Evolutionary conservation across 1,284 basidiomycete species (phyloP).

Genomic region (Cryptococcus deneoformans): DNA sequence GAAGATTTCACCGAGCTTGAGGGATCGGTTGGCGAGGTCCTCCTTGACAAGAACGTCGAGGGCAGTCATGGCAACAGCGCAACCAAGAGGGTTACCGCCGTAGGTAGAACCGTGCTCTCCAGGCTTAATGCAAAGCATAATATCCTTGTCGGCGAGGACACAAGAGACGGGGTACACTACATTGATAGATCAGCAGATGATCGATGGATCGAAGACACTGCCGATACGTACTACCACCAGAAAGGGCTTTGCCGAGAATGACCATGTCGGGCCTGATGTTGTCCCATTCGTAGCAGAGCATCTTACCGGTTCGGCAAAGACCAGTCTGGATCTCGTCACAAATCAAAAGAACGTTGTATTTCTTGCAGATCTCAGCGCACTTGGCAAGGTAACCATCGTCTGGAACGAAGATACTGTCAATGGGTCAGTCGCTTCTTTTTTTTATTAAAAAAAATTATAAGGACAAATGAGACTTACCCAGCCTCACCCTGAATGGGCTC

Average conservation of each 20-base stretch:
- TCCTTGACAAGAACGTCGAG: conserved; percentile 86
- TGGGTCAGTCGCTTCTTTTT: too few relatives aligned
- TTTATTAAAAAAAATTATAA: background rate
- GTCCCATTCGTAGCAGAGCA: conserved; percentile 82
- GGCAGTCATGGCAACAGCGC: conserved; percentile 89
- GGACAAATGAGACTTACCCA: conserved; percentile 61
- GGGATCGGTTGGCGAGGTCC: conserved; percentile 73
- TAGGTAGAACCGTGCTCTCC: conserved; percentile 98
- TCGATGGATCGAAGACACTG: background rate
- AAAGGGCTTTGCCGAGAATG: conserved; percentile 92
- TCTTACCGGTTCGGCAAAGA: conserved; percentile 48
- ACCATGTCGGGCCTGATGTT: conserved; percentile 87
- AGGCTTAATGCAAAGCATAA: conserved; percentile 95
- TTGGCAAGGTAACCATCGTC: conserved; percentile 80
- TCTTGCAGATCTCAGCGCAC: conserved; percentile 80
- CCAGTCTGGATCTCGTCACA: conserved; percentile 97
- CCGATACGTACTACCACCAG: conserved; percentile 71
- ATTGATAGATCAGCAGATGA: background rate
- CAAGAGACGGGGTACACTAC: conserved; percentile 94
- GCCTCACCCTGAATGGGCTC: conserved; percentile 99
- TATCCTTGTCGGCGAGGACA: conserved; percentile 80
- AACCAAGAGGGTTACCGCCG: conserved; percentile 92
- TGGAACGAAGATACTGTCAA: conserved; percentile 78
- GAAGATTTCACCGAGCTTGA: conserved; percentile 77
- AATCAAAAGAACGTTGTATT: conserved; percentile 92